Base-by-base conservation (phyloP, 768 basidiomycete species). In the Suillus subluteus region DNA sequence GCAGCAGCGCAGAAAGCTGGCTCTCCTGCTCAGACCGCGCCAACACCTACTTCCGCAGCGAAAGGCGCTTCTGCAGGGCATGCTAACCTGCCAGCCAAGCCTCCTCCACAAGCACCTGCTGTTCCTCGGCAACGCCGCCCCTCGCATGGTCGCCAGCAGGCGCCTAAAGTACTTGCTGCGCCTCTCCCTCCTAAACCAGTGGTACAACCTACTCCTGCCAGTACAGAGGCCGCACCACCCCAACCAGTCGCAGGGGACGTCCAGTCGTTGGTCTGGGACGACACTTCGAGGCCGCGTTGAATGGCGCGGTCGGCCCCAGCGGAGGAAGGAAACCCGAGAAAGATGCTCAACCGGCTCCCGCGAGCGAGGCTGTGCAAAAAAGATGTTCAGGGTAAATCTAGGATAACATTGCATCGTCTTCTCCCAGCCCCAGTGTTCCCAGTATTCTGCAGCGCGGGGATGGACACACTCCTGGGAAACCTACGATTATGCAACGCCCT, bases 261-360 rank as follows among this genome's bases (percentile, higher is more conserved):
- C 89, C 89, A 1, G 81, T 89, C 12, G 77, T 92, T 40, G 89
- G 90, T 0, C 73, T 90, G 9, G 88, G 82, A 0, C 82, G 91
- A 15, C 89, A 91, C 16, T 89, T 93, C 62, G 90, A 91, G 70
- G 90, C 87, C 8, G 91, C 91, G 9, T 76, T 93, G 37, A 91
- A 76, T 65, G 87, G 89, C 0, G 86, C 87, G 0, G 75, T 82
- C n/a, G 72, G 67, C 4, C 66, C 73, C 2, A 70, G 73, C 13
- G 68, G 73, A 41, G 78, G 79, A 23, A 81, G 78, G 72, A 72
- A 69, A 44, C 76, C 75, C 11, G 81, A 80, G 70, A 79, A 72
- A 67, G 76, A 76, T 9, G 75, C 72, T 46, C 73, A 74, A 15
- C 46, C 58, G 23, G 52, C 48, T 16, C 8, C 56, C 18, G 37